These are phyloP conservation scores for Crucibulum laeve DNA, from an alignment of 768 basidiomycete genomes.

Conservation along the genomic window DNA sequence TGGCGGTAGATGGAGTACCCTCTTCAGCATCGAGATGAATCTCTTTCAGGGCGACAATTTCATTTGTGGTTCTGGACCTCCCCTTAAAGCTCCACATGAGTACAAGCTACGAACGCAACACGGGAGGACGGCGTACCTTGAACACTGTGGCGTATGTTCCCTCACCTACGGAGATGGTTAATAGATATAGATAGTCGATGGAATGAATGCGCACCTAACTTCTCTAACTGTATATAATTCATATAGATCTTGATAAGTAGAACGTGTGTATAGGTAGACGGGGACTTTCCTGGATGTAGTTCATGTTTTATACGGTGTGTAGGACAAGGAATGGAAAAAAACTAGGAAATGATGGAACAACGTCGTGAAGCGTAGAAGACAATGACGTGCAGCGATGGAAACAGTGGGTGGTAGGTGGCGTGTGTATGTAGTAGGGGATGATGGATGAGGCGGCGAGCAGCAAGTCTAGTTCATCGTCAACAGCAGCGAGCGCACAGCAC, in stretches of 20 bases:
- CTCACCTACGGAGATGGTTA: conserved; percentile 67
- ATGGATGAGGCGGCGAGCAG: too few relatives aligned
- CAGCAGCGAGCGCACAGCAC: too few relatives aligned
- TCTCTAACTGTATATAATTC: conserved; percentile 46
- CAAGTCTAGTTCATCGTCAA: too few relatives aligned
- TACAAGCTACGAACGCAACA: background rate
- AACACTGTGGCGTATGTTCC: conserved; percentile 97
- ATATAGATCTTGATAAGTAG: conserved; percentile 1
- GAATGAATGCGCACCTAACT: conserved; percentile 52
- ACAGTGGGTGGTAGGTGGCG: too few relatives aligned
- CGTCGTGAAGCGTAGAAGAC: too few relatives aligned
- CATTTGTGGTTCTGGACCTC: conserved; percentile 94
- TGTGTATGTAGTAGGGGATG: too few relatives aligned
- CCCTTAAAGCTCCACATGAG: conserved; percentile 45
- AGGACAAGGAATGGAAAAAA: background rate
- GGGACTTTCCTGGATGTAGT: conserved; percentile 50
- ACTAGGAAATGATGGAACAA: too few relatives aligned
- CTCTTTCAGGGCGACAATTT: conserved; percentile 97
- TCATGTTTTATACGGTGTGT: conserved; percentile 23
- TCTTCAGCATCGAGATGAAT: conserved; percentile 99
- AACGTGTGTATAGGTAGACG: background rate
- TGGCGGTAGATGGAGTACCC: conserved; percentile 97
- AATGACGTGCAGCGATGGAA: too few relatives aligned
- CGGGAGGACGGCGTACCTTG: conserved; percentile 54
- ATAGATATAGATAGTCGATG: conserved; percentile 9